phyloP scores from a whole-genome alignment of 371 early-diverging fungal genomes.

The Circinella minor region DNA sequence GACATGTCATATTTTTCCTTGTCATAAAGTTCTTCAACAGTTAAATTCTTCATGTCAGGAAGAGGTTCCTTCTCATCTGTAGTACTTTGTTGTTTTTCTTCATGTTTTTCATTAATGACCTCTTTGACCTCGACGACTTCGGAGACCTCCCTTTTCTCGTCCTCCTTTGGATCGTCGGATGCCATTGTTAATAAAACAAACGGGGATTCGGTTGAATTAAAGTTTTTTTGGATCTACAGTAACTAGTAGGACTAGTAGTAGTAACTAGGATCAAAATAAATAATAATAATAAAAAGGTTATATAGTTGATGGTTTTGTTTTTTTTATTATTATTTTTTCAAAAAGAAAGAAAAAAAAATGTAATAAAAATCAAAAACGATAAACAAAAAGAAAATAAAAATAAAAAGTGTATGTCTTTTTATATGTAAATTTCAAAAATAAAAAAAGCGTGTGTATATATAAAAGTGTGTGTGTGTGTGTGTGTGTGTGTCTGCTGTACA shows the following conservation, averaged over 20 bases:
- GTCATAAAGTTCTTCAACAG: slow-evolving; percentile 78
- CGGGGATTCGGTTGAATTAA: neutral
- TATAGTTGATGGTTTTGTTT: too few species aligned
- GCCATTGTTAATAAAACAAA: slow-evolving; percentile 8
- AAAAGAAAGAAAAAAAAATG: neutral
- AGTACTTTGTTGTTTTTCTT: neutral
- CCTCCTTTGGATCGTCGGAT: slow-evolving; percentile 4
- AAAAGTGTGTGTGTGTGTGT: too few species aligned
- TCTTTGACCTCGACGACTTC: slow-evolving; percentile 4
- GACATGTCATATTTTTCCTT: slow-evolving; percentile 83
- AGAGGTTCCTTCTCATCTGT: neutral
- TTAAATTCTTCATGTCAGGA: slow-evolving; percentile 38
- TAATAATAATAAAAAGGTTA: neutral
- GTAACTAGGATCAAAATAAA: neutral
- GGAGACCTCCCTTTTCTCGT: neutral
- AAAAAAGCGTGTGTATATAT: neutral
- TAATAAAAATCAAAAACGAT: neutral
- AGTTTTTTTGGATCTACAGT: neutral
- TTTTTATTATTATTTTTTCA: too few species aligned
- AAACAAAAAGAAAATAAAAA: neutral
- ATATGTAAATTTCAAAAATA: neutral
- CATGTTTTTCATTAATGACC: slow-evolving; percentile 8
- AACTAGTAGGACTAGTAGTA: too few species aligned
- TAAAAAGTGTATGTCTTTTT: neutral
- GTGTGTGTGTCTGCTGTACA: too few species aligned